Conservation (phyloP, 78 protist genomes). For the Reticulomyxa filosa region DNA sequence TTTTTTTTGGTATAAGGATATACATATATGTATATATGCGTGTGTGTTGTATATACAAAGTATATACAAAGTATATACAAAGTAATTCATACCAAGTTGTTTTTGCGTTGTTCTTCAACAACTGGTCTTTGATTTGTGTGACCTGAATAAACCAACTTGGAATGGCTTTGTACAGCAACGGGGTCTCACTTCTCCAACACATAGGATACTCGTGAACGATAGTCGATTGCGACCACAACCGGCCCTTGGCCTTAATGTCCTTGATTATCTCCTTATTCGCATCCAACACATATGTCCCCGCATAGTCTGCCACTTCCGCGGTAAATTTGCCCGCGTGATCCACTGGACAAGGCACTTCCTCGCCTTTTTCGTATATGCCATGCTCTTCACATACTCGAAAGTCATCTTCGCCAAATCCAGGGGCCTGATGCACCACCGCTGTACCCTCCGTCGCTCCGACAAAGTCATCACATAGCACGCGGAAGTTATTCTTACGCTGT, state of each 20-base stretch:
- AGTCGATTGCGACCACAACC: constrained; percentile 27
- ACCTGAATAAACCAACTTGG: constrained; percentile 57
- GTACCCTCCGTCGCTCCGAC: constrained; percentile 71
- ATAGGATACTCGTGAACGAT: constrained; percentile 85
- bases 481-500: constrained; percentile 33
- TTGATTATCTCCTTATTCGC: constrained; percentile 58
- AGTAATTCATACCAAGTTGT: constrained; percentile 78
- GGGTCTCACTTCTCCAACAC: constrained; percentile 87
- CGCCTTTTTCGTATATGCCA: constrained; percentile 44
- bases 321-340: constrained; percentile 88
- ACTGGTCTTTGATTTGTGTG: constrained; percentile 39
- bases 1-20: too few relatives aligned
- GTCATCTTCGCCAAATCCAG: constrained; percentile 99
- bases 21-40: too few relatives aligned
- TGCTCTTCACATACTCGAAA: constrained; percentile 62
- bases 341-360: constrained; percentile 70
- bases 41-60: too few relatives aligned
- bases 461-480: constrained; percentile 55
- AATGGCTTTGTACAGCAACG: constrained; percentile 24
- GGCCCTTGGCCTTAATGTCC: constrained; percentile 37
- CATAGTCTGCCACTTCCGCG: constrained; percentile 57
- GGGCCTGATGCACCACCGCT: constrained; percentile 98
- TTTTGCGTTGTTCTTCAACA: constrained; percentile 52
- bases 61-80: too few relatives aligned
- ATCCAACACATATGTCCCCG: constrained; percentile 79